Conservation (phyloP, 1,284 basidiomycete species). For the Binderoboletus segoi region DNA sequence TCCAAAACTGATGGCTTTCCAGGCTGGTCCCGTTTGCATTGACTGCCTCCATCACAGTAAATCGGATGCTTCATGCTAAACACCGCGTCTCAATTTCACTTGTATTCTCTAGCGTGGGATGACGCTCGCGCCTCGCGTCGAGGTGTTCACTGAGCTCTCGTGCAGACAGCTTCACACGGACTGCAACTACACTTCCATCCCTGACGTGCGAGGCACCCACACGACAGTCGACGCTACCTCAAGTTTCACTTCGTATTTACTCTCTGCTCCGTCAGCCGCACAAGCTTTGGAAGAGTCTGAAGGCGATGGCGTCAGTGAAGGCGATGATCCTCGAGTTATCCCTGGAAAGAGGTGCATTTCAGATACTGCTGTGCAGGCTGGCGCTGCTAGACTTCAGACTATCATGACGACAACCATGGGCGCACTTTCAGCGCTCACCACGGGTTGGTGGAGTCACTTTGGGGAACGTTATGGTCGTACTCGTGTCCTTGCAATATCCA, state of each 20-base stretch:
- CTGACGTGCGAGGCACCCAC: slow-evolving; percentile 13
- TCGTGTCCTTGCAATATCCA: slow-evolving; percentile 69
- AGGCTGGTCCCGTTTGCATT: slow-evolving; percentile 79
- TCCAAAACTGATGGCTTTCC: slow-evolving; percentile 8
- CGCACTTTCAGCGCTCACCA: slow-evolving; percentile 79
- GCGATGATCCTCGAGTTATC: slow-evolving; percentile 51
- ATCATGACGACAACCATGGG: slow-evolving; percentile 79
- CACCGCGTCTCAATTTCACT: neutral
- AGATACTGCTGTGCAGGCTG: slow-evolving; percentile 67
- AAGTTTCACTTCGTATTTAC: slow-evolving; percentile 18
- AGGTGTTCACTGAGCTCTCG: slow-evolving; percentile 77
- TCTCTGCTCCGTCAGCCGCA: slow-evolving; percentile 3
- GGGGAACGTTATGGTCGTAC: slow-evolving; percentile 81
- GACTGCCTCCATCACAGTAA: slow-evolving; percentile 62
- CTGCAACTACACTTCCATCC: slow-evolving; percentile 43
- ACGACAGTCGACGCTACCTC: slow-evolving; percentile 38
- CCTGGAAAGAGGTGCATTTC: slow-evolving; percentile 56
- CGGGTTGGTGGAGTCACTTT: slow-evolving; percentile 86
- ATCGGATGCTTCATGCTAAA: slow-evolving; percentile 26
- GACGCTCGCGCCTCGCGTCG: slow-evolving; percentile 75
- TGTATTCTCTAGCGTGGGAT: slow-evolving; percentile 61
- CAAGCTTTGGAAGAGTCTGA: slow-evolving; percentile 16
- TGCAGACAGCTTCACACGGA: slow-evolving; percentile 58
- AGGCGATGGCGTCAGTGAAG: slow-evolving; percentile 30
- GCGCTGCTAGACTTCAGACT: slow-evolving; percentile 69